phyloP scores from a whole-genome alignment of 768 basidiomycete species.

The Pleurotus citrinopileatus region DNA sequence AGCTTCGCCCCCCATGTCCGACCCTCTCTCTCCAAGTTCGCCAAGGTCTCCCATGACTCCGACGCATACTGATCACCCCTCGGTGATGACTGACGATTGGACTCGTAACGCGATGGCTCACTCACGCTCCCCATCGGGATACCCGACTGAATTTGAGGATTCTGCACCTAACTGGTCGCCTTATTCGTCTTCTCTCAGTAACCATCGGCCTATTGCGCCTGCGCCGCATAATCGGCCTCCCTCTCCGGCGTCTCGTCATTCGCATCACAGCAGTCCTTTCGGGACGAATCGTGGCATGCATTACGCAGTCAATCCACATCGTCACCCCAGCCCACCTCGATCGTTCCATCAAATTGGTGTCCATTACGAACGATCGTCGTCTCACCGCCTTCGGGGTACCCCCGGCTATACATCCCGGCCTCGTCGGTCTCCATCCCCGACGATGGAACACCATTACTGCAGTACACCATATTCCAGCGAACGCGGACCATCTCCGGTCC shows the following conservation, averaged over 20 bases:
- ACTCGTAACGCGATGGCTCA: not conserved
- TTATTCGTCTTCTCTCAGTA: not conserved
- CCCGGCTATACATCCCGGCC: not conserved
- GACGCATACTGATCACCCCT: not conserved
- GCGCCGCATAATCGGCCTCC: not conserved
- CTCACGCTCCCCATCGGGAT: not conserved
- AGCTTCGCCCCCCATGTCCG: not conserved
- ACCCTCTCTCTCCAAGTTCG: not conserved
- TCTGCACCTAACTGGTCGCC: not conserved
- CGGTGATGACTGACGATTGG: not conserved
- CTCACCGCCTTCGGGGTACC: slow-evolving; percentile 2
- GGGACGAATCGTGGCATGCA: not conserved
- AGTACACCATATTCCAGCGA: not conserved
- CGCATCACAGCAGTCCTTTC: not conserved
- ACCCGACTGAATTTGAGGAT: not conserved
- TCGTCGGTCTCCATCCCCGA: slow-evolving; percentile 4
- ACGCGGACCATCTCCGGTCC: slow-evolving; percentile 3
- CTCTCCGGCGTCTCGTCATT: not conserved
- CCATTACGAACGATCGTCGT: not conserved
- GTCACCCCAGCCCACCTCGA: not conserved
- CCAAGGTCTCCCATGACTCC: slow-evolving; percentile 1
- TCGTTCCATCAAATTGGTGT: not conserved
- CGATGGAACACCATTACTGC: not conserved
- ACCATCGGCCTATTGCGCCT: not conserved
- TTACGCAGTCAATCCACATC: not conserved